Evolutionary conservation across 2,329 filamentous ascomycete species (phyloP), one percentile per base, ranked within the genome.

Genomic region (Endothia cerciana): DNA sequence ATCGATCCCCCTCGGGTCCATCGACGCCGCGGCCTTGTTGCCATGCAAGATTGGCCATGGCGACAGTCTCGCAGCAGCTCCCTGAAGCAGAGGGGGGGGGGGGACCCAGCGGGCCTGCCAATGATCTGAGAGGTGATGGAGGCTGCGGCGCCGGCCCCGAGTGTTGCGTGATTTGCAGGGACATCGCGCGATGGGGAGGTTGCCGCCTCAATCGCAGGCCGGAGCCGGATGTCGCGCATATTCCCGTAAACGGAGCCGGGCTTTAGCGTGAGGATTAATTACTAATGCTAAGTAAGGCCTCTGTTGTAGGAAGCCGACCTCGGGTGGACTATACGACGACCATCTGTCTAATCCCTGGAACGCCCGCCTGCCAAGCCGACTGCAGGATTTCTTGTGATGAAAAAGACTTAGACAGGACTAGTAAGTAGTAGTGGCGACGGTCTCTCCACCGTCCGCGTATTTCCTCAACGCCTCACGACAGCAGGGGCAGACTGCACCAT

Each of bases 101-200:
- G 7, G 25, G 57, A 41, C 22, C 55, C 33, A 41, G 17, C 55
- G 22, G 8, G 55, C 55, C n/a, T 41, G 19, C 33, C 40, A 38
- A 60, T 43, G 28, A 17, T 7, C 19, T 3, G 17, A 49, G 49
- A n/a, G 36, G 22, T 43, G 47, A 19, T 43, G 60, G 22, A 33
- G 49, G 38, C 15, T 19, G 11, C 38, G 25, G 61, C 49, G 22
- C 36, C 8, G 60, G 43, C n/a, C 22, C 22, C n/a, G 33, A 55
- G 36, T 10, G 61, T 63, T 56, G 61, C 61, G 61, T 63, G 61
- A 63, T 63, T 22, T 63, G 61, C 61, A 63, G 61, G 61, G 61
- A 63, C 61, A 63, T 63, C 22, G 61, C 61, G 41, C 33, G 36
- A 63, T 63, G 40, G 22, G 7, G 45, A 22, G 28, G 19, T n/a